phyloP scores from a whole-genome alignment of 441 rosid species.

The Erysimum pusillum region DNA sequence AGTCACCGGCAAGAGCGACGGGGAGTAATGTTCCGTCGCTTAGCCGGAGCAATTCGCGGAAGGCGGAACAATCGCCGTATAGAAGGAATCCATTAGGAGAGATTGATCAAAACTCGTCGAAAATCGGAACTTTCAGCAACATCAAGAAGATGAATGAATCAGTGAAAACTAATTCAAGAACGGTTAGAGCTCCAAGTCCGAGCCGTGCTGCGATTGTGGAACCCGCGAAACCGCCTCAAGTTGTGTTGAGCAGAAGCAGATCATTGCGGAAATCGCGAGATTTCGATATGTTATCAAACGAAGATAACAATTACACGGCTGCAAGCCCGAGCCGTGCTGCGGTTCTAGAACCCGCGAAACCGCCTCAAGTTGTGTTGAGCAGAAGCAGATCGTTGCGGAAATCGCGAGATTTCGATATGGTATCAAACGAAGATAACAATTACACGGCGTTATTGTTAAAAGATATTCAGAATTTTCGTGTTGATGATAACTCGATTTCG shows the following conservation, averaged over 20 bases:
- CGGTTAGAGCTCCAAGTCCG: slow-evolving; percentile 33
- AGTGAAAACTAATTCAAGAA: slow-evolving; percentile 32
- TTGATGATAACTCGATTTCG: neutral
- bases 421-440: slow-evolving; percentile 47
- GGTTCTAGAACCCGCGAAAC: neutral
- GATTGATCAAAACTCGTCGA: slow-evolving; percentile 62
- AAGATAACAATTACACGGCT: slow-evolving; percentile 53
- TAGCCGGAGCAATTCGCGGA: slow-evolving; percentile 56
- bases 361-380: slow-evolving; percentile 47
- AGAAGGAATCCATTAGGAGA: slow-evolving; percentile 75
- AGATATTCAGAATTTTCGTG: slow-evolving; percentile 84
- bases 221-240: slow-evolving; percentile 35
- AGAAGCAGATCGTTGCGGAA: slow-evolving; percentile 78
- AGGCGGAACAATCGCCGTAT: slow-evolving; percentile 81
- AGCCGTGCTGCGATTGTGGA: neutral
- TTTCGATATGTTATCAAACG: slow-evolving; percentile 59
- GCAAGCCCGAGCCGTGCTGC: neutral
- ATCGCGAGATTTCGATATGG: slow-evolving; percentile 70
- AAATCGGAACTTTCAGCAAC: slow-evolving; percentile 33
- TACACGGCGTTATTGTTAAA: slow-evolving; percentile 75
- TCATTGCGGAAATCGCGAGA: slow-evolving; percentile 76
- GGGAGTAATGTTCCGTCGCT: slow-evolving; percentile 54
- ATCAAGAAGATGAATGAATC: slow-evolving; percentile 46
- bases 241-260: slow-evolving; percentile 62
- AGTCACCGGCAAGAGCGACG: slow-evolving; percentile 55